Evolutionary conservation across 2,329 filamentous ascomycete species (phyloP), one percentile per base, ranked within the genome.

Genomic region (Thelonectria rubi): DNA sequence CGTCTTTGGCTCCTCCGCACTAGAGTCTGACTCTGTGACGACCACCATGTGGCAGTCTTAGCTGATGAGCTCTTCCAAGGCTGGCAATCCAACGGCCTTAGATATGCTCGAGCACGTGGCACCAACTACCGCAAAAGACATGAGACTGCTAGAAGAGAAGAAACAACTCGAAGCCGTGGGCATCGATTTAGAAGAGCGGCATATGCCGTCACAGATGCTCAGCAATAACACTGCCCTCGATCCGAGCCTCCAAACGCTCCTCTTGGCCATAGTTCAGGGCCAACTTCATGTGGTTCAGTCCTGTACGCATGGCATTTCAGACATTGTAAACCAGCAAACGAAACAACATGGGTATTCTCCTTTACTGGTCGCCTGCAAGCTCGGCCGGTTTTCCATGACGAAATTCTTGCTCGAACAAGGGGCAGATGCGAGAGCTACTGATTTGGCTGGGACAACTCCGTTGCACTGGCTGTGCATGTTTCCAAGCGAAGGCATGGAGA

Each of bases 391-490:
- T 40, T 40, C 37, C 5, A 47, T 47, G 9, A 18, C 45, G 3
- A 30, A 30, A 3, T 26, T 47, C 24, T 2, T 40, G 37, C 37
- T 40, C 37, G 37, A 40, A 40, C 37, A 17, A 9, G 37, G 37
- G 5, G 45, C 45, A 5, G 21, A 26, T 24, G 21, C 21, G 14
- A 30, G 15, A 14, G 14, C 12, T 2, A 40, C 37, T 9, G 37
- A 40, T 40, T 5, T 40, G 14, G 5, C n/a, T 14, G 46, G 46
- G 26, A 30, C 17, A 8, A 34, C 14, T 17, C 46, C 24, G 3
- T 12, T 49, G 12, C 46, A 34, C 26, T 49, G 46, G 46, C 46
- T 49, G 6, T 48, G 46, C 26, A 30, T 30, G 24, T 34, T 49
- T 18, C 15, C 24, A 10, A 30, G n/a, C n/a, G n/a, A 24, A 11